Conservation (phyloP, 192 early-diverging fungal genomes). For the Diversispora eburnea region DNA sequence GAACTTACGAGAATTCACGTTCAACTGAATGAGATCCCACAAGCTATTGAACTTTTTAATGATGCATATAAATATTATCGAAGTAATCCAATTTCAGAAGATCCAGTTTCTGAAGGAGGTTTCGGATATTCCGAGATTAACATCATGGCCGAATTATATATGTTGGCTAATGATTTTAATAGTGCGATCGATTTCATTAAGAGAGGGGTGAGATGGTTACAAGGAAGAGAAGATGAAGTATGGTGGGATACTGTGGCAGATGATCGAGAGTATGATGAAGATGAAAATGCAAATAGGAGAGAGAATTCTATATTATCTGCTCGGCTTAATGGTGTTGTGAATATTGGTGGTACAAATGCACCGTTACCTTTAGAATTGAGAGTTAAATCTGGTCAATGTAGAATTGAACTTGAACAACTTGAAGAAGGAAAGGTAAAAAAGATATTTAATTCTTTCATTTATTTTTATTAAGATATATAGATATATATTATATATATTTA, state of each 20-base stretch:
- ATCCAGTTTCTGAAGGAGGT: constrained; percentile 38
- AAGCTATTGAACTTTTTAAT: constrained; percentile 60
- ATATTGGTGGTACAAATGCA: constrained; percentile 26
- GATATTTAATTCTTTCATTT: background rate
- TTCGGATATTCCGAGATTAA: constrained; percentile 83
- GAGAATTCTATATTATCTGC: background rate
- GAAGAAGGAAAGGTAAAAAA: constrained; percentile 61
- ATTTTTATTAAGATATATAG: background rate
- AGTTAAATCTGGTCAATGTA: constrained; percentile 78
- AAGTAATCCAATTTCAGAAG: constrained; percentile 28
- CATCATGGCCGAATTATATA: constrained; percentile 82
- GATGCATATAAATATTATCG: constrained; percentile 48
- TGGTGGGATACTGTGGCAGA: constrained; percentile 62
- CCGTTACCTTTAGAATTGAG: constrained; percentile 81
- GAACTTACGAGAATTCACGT: constrained; percentile 59
- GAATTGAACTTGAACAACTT: constrained; percentile 64
- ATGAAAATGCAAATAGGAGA: constrained; percentile 32
- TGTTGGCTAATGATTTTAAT: constrained; percentile 75
- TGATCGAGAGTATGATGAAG: constrained; percentile 59
- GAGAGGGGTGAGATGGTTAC: constrained; percentile 63
- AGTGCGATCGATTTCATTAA: constrained; percentile 68
- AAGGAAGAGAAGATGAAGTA: constrained; percentile 60
- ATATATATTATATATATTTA: too few relatives aligned
- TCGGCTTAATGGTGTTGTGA: background rate
- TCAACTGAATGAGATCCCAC: constrained; percentile 48